Conservation (phyloP, 2,329 filamentous ascomycete genomes). For the Trichoderma koningii region DNA sequence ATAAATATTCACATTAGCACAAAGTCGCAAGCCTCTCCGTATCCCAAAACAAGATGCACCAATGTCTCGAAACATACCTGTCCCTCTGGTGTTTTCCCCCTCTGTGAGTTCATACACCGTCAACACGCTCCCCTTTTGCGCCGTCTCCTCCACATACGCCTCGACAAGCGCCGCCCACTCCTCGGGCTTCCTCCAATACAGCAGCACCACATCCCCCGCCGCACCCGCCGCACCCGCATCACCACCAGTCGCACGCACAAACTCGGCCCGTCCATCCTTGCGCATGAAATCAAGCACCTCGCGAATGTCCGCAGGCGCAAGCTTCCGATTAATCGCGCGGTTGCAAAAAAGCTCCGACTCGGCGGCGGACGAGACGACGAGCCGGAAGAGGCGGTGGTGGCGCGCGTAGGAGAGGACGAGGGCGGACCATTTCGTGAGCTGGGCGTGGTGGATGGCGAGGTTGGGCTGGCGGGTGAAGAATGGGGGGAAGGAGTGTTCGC, state of each 20-base stretch:
- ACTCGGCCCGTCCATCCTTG: slow-evolving; percentile 66
- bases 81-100: slow-evolving; percentile 74
- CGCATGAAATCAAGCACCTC: slow-evolving; percentile 63
- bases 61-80: slow-evolving; percentile 52
- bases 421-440: slow-evolving; percentile 82
- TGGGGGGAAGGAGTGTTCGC: slow-evolving; percentile 74
- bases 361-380: slow-evolving; percentile 64
- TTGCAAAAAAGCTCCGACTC: slow-evolving; percentile 61
- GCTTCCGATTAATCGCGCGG: slow-evolving; percentile 52
- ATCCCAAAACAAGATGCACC: too few species aligned
- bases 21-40: too few species aligned
- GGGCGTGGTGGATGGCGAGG: slow-evolving; percentile 70
- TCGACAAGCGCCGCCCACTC: slow-evolving; percentile 85
- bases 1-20: slow-evolving; percentile 17
- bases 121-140: slow-evolving; percentile 83
- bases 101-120: slow-evolving; percentile 90
- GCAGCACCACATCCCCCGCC: slow-evolving; percentile 62
- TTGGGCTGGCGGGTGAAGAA: slow-evolving; percentile 85
- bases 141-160: slow-evolving; percentile 83
- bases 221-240: slow-evolving; percentile 37
- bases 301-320: slow-evolving; percentile 54
- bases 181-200: slow-evolving; percentile 84
- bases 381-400: slow-evolving; percentile 72
- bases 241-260: slow-evolving; percentile 47
- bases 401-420: slow-evolving; percentile 84